Conservation (phyloP, 495 filamentous ascomycete species). For the Lepraria neglecta region DNA sequence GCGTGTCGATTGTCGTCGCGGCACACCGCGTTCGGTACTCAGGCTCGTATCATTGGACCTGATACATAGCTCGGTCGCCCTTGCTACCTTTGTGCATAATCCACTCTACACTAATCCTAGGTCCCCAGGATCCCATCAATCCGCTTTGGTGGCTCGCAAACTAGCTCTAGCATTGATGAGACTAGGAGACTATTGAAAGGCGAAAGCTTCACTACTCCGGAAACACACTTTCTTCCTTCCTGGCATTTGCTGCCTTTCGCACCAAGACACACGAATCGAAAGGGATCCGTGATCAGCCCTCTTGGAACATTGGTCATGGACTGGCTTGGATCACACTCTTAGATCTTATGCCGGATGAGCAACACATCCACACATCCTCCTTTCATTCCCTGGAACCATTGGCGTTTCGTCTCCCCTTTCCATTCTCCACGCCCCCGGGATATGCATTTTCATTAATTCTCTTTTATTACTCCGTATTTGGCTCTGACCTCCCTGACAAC, state of each 20-base stretch:
- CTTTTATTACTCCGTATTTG: slow-evolving; percentile 18
- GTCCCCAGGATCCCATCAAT: slow-evolving; percentile 18
- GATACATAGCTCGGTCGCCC: slow-evolving; percentile 26
- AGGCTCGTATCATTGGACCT: slow-evolving; percentile 26
- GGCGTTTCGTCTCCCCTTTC: slow-evolving; percentile 18
- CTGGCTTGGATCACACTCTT: slow-evolving; percentile 10
- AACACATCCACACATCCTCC: slow-evolving; percentile 21
- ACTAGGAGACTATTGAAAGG: slow-evolving; percentile 17
- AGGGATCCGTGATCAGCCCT: slow-evolving; percentile 14
- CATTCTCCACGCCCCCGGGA: slow-evolving; percentile 22
- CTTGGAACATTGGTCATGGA: slow-evolving; percentile 10
- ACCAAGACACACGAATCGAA: slow-evolving; percentile 4
- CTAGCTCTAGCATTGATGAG: slow-evolving; percentile 2
- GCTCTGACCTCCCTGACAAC: slow-evolving; percentile 8
- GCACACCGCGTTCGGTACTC: slow-evolving; percentile 24
- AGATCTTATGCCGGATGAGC: slow-evolving; percentile 19
- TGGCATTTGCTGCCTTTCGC: slow-evolving; percentile 6
- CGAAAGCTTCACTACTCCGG: slow-evolving; percentile 17
- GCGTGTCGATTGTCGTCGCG: slow-evolving; percentile 15
- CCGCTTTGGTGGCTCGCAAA: slow-evolving; percentile 21
- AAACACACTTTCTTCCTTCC: slow-evolving; percentile 19
- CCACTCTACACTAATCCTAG: slow-evolving; percentile 21
- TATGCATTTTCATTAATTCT: slow-evolving; percentile 25
- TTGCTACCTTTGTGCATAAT: slow-evolving; percentile 23
- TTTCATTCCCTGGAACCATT: slow-evolving; percentile 23